phyloP scores from a whole-genome alignment of 768 basidiomycete species.

The Trametes coccinea region DNA sequence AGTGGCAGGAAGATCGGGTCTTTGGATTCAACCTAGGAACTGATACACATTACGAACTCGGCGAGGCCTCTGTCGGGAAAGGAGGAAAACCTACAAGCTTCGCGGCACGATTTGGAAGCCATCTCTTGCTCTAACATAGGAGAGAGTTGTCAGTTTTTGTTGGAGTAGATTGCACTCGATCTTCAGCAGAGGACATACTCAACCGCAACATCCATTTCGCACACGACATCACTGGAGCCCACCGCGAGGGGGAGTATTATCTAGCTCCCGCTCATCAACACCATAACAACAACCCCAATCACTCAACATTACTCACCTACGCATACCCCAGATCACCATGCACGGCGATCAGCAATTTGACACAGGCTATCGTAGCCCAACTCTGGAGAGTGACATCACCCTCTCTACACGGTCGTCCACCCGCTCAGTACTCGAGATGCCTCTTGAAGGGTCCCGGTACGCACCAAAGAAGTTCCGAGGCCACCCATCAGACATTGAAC shows the following conservation, averaged over 20 bases:
- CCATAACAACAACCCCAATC: background rate
- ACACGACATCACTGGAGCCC: slow-evolving; percentile 17
- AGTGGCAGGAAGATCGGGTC: no score
- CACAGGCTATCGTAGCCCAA: background rate
- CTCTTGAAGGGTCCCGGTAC: slow-evolving; percentile 17
- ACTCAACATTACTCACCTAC: background rate
- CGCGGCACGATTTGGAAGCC: background rate
- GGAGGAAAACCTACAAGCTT: background rate
- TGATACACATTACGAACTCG: background rate
- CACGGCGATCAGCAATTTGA: background rate
- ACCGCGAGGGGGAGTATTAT: slow-evolving; percentile 18
- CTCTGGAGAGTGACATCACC: background rate
- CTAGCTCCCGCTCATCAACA: background rate
- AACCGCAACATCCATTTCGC: background rate
- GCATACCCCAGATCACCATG: background rate
- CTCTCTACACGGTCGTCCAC: background rate
- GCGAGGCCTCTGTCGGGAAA: background rate
- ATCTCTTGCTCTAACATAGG: background rate
- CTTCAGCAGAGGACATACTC: background rate
- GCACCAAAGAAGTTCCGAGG: slow-evolving; percentile 27
- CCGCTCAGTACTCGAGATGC: slow-evolving; percentile 10
- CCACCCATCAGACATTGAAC: slow-evolving; percentile 19
- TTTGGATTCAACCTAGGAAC: no score
- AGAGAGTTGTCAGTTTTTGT: background rate
- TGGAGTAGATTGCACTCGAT: background rate